phyloP scores from a whole-genome alignment of 1,284 basidiomycete species.

The Mycena sp. region DNA sequence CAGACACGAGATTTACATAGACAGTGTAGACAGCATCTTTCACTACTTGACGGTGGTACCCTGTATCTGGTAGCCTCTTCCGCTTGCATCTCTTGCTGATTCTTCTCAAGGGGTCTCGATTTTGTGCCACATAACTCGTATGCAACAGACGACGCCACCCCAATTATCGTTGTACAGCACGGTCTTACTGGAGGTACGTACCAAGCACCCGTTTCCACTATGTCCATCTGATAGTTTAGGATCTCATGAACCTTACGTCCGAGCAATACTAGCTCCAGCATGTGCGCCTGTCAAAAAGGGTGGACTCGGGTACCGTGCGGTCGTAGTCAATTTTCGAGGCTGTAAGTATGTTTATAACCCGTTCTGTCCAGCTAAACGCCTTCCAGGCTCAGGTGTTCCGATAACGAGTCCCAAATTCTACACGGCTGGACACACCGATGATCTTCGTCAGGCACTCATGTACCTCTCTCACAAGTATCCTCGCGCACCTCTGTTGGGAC shows the following conservation, averaged over 20 bases:
- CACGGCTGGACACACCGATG: conserved; percentile 87
- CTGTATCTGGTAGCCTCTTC: conserved; percentile 28
- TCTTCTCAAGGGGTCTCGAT: conserved; percentile 61
- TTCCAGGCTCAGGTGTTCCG: conserved; percentile 81
- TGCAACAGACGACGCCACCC: conserved; percentile 67
- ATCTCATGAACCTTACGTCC: conserved; percentile 91
- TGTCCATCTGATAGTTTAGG: conserved; percentile 58
- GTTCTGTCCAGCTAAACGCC: conserved; percentile 10
- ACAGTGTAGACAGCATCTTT: conserved; percentile 35
- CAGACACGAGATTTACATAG: not conserved
- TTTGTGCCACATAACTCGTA: conserved; percentile 69
- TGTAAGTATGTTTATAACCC: conserved; percentile 60
- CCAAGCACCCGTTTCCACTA: not conserved
- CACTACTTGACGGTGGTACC: conserved; percentile 55
- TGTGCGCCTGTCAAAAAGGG: conserved; percentile 74
- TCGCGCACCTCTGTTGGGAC: conserved; percentile 81
- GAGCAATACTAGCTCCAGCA: conserved; percentile 79
- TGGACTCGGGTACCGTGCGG: conserved; percentile 87
- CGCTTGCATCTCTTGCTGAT: too few species aligned
- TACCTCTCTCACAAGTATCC: conserved; percentile 83
- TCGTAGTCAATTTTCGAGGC: conserved; percentile 91
- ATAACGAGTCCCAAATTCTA: conserved; percentile 86
- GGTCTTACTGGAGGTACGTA: conserved; percentile 85
- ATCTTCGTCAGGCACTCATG: conserved; percentile 84
- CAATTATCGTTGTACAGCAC: conserved; percentile 86